phyloP scores from a whole-genome alignment of 371 early-diverging fungal genomes.

The Choanephora cucurbitarum region DNA sequence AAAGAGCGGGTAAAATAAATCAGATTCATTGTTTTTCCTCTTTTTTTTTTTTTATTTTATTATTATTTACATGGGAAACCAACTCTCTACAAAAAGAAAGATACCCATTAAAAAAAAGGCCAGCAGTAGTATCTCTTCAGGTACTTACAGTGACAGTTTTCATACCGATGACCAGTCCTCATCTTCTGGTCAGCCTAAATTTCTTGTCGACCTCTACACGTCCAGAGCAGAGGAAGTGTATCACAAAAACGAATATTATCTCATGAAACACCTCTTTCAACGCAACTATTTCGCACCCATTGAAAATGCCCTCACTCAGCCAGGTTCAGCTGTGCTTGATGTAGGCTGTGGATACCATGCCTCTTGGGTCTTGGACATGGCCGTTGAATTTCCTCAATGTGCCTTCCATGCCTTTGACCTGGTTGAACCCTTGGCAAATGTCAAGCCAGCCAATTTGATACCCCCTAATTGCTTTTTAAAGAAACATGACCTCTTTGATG shows the following conservation, averaged over 20 bases:
- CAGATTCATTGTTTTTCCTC: too few relatives aligned
- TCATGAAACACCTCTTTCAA: slow-evolving; percentile 43
- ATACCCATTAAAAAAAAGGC: neutral
- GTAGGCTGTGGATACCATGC: slow-evolving; percentile 37
- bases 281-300: slow-evolving; percentile 39
- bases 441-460: neutral
- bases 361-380: slow-evolving; percentile 40
- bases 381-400: slow-evolving; percentile 35
- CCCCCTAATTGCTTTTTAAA: slow-evolving; percentile 29
- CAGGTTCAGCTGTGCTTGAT: slow-evolving; percentile 26
- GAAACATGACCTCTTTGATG: slow-evolving; percentile 24
- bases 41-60: too few relatives aligned
- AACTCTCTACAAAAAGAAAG: slow-evolving; percentile 9
- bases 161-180: slow-evolving; percentile 1
- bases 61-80: slow-evolving; percentile 8
- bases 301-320: slow-evolving; percentile 10
- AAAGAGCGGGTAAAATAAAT: neutral
- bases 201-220: slow-evolving; percentile 10
- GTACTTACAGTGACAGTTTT: slow-evolving; percentile 2
- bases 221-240: slow-evolving; percentile 28
- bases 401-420: slow-evolving; percentile 35
- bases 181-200: slow-evolving; percentile 13
- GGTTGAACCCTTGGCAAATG: slow-evolving; percentile 12
- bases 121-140: neutral
- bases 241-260: slow-evolving; percentile 29